A percentile compares a stretch with the other conserved stretches of the same genome.
Conservation (phyloP, 768 basidiomycete species). For the Lentinula guzmanii region DNA sequence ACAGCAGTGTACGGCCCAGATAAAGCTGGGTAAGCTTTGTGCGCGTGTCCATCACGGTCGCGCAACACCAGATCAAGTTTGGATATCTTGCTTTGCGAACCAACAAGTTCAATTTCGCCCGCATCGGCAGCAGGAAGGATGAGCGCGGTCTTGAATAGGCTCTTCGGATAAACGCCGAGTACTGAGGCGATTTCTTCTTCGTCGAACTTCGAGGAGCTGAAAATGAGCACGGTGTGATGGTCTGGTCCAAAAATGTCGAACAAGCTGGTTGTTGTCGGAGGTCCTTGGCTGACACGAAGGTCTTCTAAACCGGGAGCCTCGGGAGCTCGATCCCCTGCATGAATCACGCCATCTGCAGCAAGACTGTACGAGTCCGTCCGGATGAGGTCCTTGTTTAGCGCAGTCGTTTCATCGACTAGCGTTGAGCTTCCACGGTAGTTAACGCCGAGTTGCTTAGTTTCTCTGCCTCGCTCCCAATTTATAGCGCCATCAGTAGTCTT, state of each 20-base stretch:
- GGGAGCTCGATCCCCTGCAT: constrained; percentile 42
- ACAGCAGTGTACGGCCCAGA: constrained; percentile 48
- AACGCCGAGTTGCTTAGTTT: constrained; percentile 38
- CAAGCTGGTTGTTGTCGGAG: constrained; percentile 9
- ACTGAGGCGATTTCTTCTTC: neutral
- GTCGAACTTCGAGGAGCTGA: constrained; percentile 13
- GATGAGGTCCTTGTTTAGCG: constrained; percentile 9
- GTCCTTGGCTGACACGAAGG: neutral
- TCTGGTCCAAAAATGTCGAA: constrained; percentile 21
- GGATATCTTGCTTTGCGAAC: neutral
- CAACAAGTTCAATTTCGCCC: neutral
- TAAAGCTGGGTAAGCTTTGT: constrained; percentile 25
- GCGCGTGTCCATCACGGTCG: constrained; percentile 21
- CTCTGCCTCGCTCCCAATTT: constrained; percentile 15
- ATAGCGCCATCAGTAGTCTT: constrained; percentile 1
- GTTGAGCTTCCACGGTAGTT: constrained; percentile 50
- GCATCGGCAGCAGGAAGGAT: constrained; percentile 7
- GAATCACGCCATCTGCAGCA: constrained; percentile 15
- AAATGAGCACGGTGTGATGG: constrained; percentile 29
- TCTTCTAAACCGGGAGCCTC: constrained; percentile 28
- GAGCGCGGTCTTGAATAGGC: constrained; percentile 12
- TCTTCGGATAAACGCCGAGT: constrained; percentile 3
- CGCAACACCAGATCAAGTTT: constrained; percentile 8
- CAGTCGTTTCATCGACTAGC: constrained; percentile 31
- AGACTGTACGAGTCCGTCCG: constrained; percentile 18